These are phyloP conservation scores for Boletus pseudo-olivaceus DNA, from an alignment of 768 basidiomycete species.

Conservation along the genomic window DNA sequence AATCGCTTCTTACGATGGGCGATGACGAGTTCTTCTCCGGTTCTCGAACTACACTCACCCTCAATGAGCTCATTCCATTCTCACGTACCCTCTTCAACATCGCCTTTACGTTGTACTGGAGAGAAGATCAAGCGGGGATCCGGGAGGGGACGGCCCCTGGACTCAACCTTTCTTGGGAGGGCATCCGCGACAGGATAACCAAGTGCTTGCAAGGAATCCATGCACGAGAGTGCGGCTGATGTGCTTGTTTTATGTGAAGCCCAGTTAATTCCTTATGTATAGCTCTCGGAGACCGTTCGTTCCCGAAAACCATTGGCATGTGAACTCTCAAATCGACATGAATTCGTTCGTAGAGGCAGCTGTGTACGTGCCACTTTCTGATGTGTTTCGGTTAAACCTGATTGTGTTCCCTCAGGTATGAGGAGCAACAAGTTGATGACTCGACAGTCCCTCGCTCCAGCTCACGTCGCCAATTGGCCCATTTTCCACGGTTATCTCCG, in stretches of 20 bases:
- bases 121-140: constrained; percentile 40
- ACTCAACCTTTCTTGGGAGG: constrained; percentile 51
- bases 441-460: constrained; percentile 29
- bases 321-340: constrained; percentile 57
- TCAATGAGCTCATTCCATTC: constrained; percentile 78
- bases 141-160: constrained; percentile 42
- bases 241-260: not conserved
- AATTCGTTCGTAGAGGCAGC: constrained; percentile 82
- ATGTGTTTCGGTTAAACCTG: not conserved
- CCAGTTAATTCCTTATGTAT: constrained; percentile 9
- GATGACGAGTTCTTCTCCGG: constrained; percentile 93
- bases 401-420: constrained; percentile 41
- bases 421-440: constrained; percentile 54
- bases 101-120: constrained; percentile 76
- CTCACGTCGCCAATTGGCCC: constrained; percentile 67
- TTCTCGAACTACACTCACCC: constrained; percentile 67
- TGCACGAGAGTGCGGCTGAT: constrained; percentile 72
- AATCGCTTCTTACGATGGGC: constrained; percentile 84
- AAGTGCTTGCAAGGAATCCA: constrained; percentile 78
- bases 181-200: constrained; percentile 72
- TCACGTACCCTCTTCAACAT: constrained; percentile 80
- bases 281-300: constrained; percentile 86
- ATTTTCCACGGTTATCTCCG: constrained; percentile 56
- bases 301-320: constrained; percentile 81
- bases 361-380: constrained; percentile 44